A percentile compares a stretch with the other conserved stretches of the same genome.
These are phyloP conservation scores for Daldinia childiae DNA, from an alignment of 495 filamentous ascomycete species.

Conservation along the genomic window DNA sequence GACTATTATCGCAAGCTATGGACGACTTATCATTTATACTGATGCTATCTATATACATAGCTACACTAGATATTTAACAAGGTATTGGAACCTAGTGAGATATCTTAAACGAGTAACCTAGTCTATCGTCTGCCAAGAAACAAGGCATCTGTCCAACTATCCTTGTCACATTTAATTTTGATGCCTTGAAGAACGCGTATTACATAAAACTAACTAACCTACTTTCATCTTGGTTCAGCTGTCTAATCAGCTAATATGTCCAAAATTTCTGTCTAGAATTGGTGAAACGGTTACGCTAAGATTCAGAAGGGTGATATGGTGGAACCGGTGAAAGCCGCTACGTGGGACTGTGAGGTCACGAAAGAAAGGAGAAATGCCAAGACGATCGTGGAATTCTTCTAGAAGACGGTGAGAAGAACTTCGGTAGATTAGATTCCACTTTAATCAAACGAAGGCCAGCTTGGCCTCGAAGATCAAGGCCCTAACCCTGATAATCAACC, in stretches of 20 bases:
- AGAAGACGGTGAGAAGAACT: constrained; percentile 37
- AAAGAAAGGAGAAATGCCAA: constrained; percentile 24
- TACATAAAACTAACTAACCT: background rate
- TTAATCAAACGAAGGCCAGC: constrained; percentile 30
- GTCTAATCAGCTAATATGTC: background rate
- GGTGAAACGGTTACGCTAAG: constrained; percentile 34
- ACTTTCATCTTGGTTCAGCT: background rate
- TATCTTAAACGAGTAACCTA: constrained; percentile 5
- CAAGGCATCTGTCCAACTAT: constrained; percentile 11
- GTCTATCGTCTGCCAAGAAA: constrained; percentile 28
- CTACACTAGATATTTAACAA: background rate
- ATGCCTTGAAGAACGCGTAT: background rate
- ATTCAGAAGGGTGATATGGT: constrained; percentile 26
- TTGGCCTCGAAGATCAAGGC: constrained; percentile 25
- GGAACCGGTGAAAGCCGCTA: constrained; percentile 19
- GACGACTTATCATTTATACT: constrained; percentile 11
- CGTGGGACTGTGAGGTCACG: constrained; percentile 28
- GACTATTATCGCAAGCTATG: constrained; percentile 19
- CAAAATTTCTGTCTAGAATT: constrained; percentile 3
- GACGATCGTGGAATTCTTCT: constrained; percentile 37
- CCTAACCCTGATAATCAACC: constrained; percentile 26
- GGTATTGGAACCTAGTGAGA: constrained; percentile 14
- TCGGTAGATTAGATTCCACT: constrained; percentile 33
- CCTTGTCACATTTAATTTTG: background rate
- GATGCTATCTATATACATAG: too few relatives aligned